Evolutionary conservation across 257 asterid genomes (phyloP), one percentile per base, ranked within the genome.

Genomic region (Echites panduratus): DNA sequence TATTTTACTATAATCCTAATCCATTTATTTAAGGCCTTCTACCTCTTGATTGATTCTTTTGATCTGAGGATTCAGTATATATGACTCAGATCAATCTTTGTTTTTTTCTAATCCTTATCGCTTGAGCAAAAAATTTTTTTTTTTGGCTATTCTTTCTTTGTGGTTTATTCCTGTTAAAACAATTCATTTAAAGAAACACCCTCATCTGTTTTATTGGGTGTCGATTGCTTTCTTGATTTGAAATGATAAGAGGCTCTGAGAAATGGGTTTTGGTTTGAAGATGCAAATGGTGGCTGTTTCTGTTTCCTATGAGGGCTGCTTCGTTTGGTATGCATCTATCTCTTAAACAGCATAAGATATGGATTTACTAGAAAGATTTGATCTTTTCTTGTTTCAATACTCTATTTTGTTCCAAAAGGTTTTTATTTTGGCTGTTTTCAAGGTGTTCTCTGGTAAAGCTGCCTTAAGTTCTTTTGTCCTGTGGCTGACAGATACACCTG

Each of bases 281-380:
- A 75, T 81, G 78, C 84, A 79, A 80, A 79, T 79, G 74, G 74
- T 79, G 81, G 71, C 73, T 77, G 77, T 63, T 74, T 81, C 74
- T 72, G 77, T 68, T 74, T 80, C 77, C 77, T 75, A 20, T 70
- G 74, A 81, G 80, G 76, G 65, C 84, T 75, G 82, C 84, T 86
- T 84, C 85, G 78, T 79, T 75, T 82, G 88, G 91, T 89, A 79
- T 72, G 84, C 70, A 69, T 69, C 77, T 76, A 66, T 75, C 73
- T 73, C 20, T 59, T 44, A 4, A 67, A 56, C 71, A 27, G 61
- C 17, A 4, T 44, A 9, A 68, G 73, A 53, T 27, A 35, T 70
- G 62, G 71, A 54, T 71, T 70, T 72, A 20, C 38, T 66, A 41
- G 20, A 71, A 84, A 80, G 81, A 80, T 77, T 74, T 66, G 79